Evolutionary conservation across 805 yeast genomes (phyloP), one percentile per base, ranked within the genome.

Genomic region (Jamesozyma rosinii): DNA sequence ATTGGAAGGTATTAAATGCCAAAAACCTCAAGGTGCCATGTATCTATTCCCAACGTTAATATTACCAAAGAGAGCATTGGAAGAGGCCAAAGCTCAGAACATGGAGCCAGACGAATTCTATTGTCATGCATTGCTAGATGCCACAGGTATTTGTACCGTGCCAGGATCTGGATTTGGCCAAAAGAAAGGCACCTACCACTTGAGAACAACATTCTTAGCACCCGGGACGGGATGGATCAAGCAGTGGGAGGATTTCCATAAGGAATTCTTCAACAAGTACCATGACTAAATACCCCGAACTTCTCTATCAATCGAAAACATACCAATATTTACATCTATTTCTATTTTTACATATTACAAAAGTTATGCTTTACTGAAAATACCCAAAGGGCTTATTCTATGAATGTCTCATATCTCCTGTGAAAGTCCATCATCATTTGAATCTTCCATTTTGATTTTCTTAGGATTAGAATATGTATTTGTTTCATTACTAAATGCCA

Each of bases 121-220:
- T 69, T 88, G 97, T 63, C 71, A 82, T 60, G 81, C 81, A 52
- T 68, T 92, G 45, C 72, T 92, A 52, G 90, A 90, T 49, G 62
- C 67, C 36, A 88, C 98, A 9, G 98, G 98, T 52, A 87, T 92
- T 46, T 92, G 98, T 66, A 86, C 94, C 33, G 94, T 92, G 48
- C 97, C 98, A 29, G 98, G 98, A 31, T 79, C 88, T 27, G 98
- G 98, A 0, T 92, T 92, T 55, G 97, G 97, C 24, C 98, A 92
- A 66, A 80, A 71, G 37, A 79, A 79, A 38, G 94, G 86, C 15
- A 88, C 97, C 2, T 83, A 72, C 68, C 98, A 92, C 59, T 74
- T 92, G 52, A 80, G 98, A 72, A 92, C 98, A 1, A 92, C 98
- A 0, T 92, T 92, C 70, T 72, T 92, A 57, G 95, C 97, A 8